Conservation (phyloP, 78 protist species). For the Isochrysis galbana region DNA sequence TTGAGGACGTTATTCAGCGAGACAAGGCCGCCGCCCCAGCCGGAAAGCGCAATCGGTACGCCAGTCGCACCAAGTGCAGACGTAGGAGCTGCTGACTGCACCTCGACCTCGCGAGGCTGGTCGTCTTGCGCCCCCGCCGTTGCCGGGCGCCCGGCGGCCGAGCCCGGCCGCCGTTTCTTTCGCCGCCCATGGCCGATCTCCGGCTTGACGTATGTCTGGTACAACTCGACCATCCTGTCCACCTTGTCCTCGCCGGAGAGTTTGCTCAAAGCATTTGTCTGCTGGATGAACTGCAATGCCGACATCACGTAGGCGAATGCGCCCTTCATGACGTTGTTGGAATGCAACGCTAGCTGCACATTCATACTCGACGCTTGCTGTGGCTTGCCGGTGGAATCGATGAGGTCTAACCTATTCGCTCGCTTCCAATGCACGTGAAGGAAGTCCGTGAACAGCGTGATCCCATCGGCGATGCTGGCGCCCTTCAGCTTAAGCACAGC, state of each 20-base stretch:
- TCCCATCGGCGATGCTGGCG: no score
- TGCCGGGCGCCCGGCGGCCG: neutral
- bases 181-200: neutral
- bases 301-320: neutral
- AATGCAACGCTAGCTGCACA: neutral
- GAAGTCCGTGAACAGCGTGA: no score
- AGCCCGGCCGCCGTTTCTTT: neutral
- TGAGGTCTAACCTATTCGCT: no score
- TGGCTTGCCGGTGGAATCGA: neutral
- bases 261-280: neutral
- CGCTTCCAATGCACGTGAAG: no score
- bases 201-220: neutral
- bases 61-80: no score
- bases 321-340: neutral
- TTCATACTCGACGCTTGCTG: neutral
- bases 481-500: no score
- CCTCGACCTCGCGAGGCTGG: no score
- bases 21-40: no score
- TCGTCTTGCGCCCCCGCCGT: neutral
- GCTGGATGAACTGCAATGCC: neutral
- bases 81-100: no score
- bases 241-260: neutral
- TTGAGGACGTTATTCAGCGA: no score
- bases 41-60: no score
- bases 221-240: neutral